Evolutionary conservation across 768 basidiomycete species (phyloP).

Genomic region (Lepiota venenata): DNA sequence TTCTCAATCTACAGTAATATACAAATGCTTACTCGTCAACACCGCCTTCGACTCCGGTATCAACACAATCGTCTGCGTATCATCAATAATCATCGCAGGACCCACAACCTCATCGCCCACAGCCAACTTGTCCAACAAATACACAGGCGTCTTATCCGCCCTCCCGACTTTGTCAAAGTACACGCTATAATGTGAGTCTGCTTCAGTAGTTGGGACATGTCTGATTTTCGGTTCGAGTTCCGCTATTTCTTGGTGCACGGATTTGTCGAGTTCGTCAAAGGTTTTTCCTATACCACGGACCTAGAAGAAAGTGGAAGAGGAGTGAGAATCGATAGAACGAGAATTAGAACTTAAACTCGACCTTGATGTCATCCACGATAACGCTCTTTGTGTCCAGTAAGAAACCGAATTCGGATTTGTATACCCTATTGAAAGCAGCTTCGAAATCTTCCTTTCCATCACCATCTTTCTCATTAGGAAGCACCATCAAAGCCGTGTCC

Average conservation of each 20-base stretch:
- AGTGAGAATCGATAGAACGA: too few relatives aligned
- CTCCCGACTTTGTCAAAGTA: conserved; percentile 84
- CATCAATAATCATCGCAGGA: conserved; percentile 92
- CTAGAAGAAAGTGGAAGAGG: not conserved
- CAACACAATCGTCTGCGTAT: conserved; percentile 93
- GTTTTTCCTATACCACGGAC: conserved; percentile 92
- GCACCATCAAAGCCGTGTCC: conserved; percentile 89
- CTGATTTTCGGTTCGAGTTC: conserved; percentile 30
- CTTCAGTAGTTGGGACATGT: conserved; percentile 39
- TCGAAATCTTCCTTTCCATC: conserved; percentile 73
- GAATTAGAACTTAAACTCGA: conserved; percentile 18
- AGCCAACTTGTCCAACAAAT: conserved; percentile 57
- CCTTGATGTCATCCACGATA: conserved; percentile 92
- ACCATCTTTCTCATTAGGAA: conserved; percentile 43
- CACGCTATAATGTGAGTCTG: conserved; percentile 57
- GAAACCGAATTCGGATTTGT: conserved; percentile 91
- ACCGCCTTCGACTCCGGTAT: conserved; percentile 69
- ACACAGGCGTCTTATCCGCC: conserved; percentile 78
- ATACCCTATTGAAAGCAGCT: conserved; percentile 72
- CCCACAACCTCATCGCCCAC: conserved; percentile 75
- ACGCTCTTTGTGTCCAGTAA: conserved; percentile 79
- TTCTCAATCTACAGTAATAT: conserved; percentile 39
- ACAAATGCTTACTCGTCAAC: conserved; percentile 67
- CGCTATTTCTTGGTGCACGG: conserved; percentile 74
- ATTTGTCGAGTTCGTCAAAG: conserved; percentile 74